A percentile compares a stretch with the other conserved stretches of the same genome.
Conservation (phyloP, 257 asterid species). For the Solanum sejunctum region DNA sequence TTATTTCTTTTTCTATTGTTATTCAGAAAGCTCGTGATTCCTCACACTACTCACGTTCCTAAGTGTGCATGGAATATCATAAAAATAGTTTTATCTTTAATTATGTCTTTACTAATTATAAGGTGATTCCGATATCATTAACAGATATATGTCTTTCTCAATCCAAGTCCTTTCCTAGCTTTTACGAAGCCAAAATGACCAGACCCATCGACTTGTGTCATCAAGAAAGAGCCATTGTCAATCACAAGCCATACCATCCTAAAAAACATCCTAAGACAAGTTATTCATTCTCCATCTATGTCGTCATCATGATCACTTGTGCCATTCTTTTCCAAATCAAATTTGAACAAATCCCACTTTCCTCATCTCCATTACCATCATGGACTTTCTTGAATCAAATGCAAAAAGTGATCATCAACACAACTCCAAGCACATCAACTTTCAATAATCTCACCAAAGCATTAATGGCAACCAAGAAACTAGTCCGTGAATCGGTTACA, state of each 20-base stretch:
- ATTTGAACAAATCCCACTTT: slow-evolving; percentile 22
- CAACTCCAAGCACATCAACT: slow-evolving; percentile 1
- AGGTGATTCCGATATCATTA: background rate
- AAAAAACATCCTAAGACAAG: slow-evolving; percentile 11
- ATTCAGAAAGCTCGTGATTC: background rate
- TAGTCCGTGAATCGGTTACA: slow-evolving; percentile 30
- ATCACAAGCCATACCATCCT: background rate
- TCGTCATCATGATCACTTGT: slow-evolving; percentile 24
- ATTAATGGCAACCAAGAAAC: slow-evolving; percentile 8
- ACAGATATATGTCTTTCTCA: background rate
- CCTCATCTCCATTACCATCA: background rate
- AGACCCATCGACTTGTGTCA: background rate
- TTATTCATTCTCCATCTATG: slow-evolving; percentile 13
- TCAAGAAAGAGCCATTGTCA: slow-evolving; percentile 2
- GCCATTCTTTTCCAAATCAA: slow-evolving; percentile 37
- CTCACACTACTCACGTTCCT: background rate
- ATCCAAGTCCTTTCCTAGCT: background rate
- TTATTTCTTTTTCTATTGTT: background rate
- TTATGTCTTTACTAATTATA: background rate
- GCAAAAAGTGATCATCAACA: slow-evolving; percentile 16
- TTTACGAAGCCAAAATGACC: background rate
- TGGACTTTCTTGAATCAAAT: slow-evolving; percentile 26
- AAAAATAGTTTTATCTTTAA: background rate
- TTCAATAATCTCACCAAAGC: slow-evolving; percentile 4
- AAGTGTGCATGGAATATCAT: background rate